Conservation (phyloP, 2,329 filamentous ascomycete genomes). For the Penicillium crustosum region DNA sequence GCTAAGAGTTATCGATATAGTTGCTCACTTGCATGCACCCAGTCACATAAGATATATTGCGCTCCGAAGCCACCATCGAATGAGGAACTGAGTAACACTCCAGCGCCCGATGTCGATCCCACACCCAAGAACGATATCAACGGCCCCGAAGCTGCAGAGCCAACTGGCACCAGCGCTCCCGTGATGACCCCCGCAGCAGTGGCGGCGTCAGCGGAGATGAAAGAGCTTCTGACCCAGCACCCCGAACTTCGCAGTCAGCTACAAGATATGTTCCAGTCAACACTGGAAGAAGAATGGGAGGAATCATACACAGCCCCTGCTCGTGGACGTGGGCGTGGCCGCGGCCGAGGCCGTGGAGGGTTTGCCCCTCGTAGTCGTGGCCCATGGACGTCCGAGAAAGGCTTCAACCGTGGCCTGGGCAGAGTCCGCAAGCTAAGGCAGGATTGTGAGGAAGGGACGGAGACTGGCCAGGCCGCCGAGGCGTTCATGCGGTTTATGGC, state of each 20-base stretch:
- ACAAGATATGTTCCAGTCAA: constrained; percentile 44
- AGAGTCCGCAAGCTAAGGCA: constrained; percentile 41
- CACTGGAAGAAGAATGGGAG: constrained; percentile 44
- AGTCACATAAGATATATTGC: constrained; percentile 47
- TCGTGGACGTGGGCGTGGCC: constrained; percentile 27
- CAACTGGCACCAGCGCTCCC: neutral
- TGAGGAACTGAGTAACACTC: constrained; percentile 15
- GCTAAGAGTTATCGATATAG: constrained; percentile 26
- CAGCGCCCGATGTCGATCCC: constrained; percentile 10
- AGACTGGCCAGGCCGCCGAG: constrained; percentile 34
- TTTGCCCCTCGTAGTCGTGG: constrained; percentile 32
- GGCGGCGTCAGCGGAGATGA: constrained; percentile 35
- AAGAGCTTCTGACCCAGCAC: constrained; percentile 38
- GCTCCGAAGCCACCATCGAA: constrained; percentile 30
- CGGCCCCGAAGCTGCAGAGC: constrained; percentile 5
- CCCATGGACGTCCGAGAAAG: constrained; percentile 45
- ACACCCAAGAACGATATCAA: constrained; percentile 10
- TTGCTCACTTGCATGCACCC: constrained; percentile 49
- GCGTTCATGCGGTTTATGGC: constrained; percentile 40
- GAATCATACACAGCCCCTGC: constrained; percentile 29
- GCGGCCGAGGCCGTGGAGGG: constrained; percentile 30
- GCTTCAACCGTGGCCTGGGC: constrained; percentile 44
- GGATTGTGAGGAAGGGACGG: constrained; percentile 37
- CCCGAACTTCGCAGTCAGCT: constrained; percentile 43
- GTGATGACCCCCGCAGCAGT: constrained; percentile 15